Conservation (phyloP, 768 basidiomycete genomes). For the Suillus americanus region DNA sequence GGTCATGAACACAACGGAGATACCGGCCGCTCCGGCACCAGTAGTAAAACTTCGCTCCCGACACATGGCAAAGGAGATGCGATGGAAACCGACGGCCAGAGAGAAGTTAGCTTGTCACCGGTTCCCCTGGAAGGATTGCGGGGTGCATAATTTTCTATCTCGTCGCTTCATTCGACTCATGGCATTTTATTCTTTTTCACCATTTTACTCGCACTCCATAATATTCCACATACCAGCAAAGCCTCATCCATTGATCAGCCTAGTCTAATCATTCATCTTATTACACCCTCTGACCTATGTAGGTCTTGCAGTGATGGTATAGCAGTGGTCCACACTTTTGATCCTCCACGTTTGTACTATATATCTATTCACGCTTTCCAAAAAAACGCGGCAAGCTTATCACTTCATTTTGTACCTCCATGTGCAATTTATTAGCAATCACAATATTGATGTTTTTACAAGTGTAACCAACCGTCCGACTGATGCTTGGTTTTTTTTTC, state of each 20-base stretch:
- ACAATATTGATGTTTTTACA: not conserved
- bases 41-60: conserved; percentile 9
- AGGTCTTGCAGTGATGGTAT: not conserved
- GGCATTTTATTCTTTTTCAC: conserved; percentile 14
- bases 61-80: conserved; percentile 7
- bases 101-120: conserved; percentile 17
- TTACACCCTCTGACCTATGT: conserved; percentile 19
- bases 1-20: conserved; percentile 19
- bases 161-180: conserved; percentile 7
- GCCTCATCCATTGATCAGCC: conserved; percentile 17
- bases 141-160: conserved; percentile 12
- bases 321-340: not conserved
- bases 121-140: conserved; percentile 19
- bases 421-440: conserved; percentile 1
- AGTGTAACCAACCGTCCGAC: not conserved
- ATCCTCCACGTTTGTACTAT: not conserved
- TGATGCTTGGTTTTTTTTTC: not conserved
- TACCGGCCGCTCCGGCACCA: conserved; percentile 7
- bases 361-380: not conserved
- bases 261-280: conserved; percentile 32
- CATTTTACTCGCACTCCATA: conserved; percentile 16
- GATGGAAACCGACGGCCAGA: conserved; percentile 26
- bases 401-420: not conserved
- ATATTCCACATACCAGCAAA: conserved; percentile 31
- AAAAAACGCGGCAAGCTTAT: not conserved